Evolutionary conservation across 305 asterid genomes (phyloP).

Genomic region (Petunia hybrid): DNA sequence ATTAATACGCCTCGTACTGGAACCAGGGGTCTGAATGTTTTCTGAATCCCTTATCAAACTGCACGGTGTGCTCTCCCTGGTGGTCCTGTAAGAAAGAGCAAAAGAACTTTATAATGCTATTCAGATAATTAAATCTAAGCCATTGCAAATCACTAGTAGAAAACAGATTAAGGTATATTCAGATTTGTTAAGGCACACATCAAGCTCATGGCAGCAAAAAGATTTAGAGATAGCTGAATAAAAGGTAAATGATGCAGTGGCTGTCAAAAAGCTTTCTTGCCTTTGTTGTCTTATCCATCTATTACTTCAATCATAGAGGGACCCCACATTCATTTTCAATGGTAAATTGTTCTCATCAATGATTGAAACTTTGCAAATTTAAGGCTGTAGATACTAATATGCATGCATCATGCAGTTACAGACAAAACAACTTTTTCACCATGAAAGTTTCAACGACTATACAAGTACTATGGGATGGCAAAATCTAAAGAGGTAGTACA

Average conservation of each 20-base stretch:
- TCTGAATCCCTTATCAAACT: slow-evolving; percentile 42
- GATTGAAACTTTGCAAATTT: slow-evolving; percentile 14
- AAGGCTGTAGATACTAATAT: slow-evolving; percentile 16
- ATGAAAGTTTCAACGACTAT: background rate
- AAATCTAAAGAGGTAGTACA: background rate
- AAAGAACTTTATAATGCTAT: background rate
- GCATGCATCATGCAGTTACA: slow-evolving; percentile 11
- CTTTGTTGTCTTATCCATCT: slow-evolving; percentile 22
- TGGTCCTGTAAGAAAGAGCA: slow-evolving; percentile 37
- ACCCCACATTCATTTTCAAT: slow-evolving; percentile 12
- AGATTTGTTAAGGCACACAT: background rate
- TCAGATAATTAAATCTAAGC: background rate
- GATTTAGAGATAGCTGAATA: slow-evolving; percentile 3
- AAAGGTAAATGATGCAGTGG: slow-evolving; percentile 23
- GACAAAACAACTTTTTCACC: slow-evolving; percentile 20
- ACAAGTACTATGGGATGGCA: background rate
- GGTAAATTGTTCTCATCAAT: slow-evolving; percentile 27
- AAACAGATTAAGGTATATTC: slow-evolving; percentile 9
- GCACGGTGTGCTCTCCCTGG: slow-evolving; percentile 51
- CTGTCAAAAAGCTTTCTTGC: slow-evolving; percentile 29
- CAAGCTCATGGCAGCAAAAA: slow-evolving; percentile 15
- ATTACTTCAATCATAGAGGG: slow-evolving; percentile 25
- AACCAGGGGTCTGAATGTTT: slow-evolving; percentile 40
- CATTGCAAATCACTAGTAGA: background rate
- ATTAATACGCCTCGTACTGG: slow-evolving; percentile 37